phyloP scores from a whole-genome alignment of 1,139 yeast species.

The Yamadazyma sp. region DNA sequence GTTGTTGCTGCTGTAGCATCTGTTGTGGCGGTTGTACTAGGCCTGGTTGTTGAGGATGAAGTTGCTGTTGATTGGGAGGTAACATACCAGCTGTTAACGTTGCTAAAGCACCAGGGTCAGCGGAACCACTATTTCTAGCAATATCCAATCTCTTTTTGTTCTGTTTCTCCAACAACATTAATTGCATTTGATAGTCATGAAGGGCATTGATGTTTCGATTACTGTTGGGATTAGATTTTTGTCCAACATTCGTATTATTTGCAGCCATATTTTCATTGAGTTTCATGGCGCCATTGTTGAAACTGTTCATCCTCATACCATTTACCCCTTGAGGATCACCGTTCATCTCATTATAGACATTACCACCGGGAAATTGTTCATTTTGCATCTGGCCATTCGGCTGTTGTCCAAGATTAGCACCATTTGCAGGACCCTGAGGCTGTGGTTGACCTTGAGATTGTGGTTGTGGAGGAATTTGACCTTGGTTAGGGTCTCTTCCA shows the following conservation, averaged over 20 bases:
- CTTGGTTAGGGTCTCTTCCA: slow-evolving; percentile 6
- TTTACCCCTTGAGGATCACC: neutral
- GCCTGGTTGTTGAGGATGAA: slow-evolving; percentile 10
- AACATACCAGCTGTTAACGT: slow-evolving; percentile 23
- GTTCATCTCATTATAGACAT: neutral
- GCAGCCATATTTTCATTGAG: slow-evolving; percentile 6
- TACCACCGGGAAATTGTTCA: neutral
- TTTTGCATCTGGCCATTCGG: slow-evolving; percentile 1
- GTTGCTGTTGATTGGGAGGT: slow-evolving; percentile 21
- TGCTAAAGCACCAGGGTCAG: slow-evolving; percentile 19
- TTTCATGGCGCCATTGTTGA: slow-evolving; percentile 12
- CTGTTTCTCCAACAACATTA: slow-evolving; percentile 69
- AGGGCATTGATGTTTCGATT: slow-evolving; percentile 44
- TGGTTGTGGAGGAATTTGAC: slow-evolving; percentile 1
- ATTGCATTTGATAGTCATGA: slow-evolving; percentile 75
- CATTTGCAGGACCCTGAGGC: too few species aligned
- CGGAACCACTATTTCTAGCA: slow-evolving; percentile 38
- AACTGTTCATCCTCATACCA: slow-evolving; percentile 11
- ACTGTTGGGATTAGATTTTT: slow-evolving; percentile 8
- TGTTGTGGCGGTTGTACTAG: slow-evolving; percentile 9
- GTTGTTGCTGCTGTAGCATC: neutral
- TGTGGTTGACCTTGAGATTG: slow-evolving; percentile 2
- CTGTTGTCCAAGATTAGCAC: neutral
- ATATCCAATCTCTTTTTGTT: slow-evolving; percentile 62
- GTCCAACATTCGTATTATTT: slow-evolving; percentile 6